phyloP scores from a whole-genome alignment of 352 stramenopile species.

The Detonula confervacea region DNA sequence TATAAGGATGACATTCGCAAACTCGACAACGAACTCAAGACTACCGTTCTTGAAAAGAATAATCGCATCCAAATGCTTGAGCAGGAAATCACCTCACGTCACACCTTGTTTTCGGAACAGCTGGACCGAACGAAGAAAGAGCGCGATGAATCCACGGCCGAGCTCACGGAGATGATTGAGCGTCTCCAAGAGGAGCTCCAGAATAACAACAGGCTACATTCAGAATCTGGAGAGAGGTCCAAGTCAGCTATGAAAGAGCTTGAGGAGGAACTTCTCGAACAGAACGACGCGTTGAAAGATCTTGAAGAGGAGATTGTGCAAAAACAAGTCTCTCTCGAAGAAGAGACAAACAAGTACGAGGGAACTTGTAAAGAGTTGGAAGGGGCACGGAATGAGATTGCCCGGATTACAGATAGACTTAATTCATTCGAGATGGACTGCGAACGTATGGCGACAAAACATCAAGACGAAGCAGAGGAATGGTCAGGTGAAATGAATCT shows the following conservation, averaged over 20 bases:
- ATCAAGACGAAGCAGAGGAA: constrained; percentile 54
- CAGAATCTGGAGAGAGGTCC: constrained; percentile 31
- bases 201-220: constrained; percentile 19
- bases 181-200: constrained; percentile 43
- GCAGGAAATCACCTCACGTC: constrained; percentile 26
- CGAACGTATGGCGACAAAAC: constrained; percentile 42
- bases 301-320: constrained; percentile 35
- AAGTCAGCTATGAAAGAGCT: constrained; percentile 39
- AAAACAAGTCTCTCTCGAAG: constrained; percentile 36
- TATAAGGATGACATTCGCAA: constrained; percentile 47
- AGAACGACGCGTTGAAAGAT: constrained; percentile 28
- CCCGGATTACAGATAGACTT: constrained; percentile 25
- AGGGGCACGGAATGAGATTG: constrained; percentile 27
- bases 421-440: constrained; percentile 46
- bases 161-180: constrained; percentile 51
- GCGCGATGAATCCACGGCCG: constrained; percentile 32
- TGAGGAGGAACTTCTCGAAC: constrained; percentile 25
- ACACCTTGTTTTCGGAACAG: constrained; percentile 52
- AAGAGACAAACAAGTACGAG: constrained; percentile 32
- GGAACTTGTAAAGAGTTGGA: constrained; percentile 5
- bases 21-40: constrained; percentile 44
- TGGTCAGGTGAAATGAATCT: constrained; percentile 13
- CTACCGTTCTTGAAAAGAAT: constrained; percentile 44
- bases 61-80: constrained; percentile 53
- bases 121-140: constrained; percentile 44